Conservation (phyloP, 805 yeast genomes). For the Priceomyces medius region DNA sequence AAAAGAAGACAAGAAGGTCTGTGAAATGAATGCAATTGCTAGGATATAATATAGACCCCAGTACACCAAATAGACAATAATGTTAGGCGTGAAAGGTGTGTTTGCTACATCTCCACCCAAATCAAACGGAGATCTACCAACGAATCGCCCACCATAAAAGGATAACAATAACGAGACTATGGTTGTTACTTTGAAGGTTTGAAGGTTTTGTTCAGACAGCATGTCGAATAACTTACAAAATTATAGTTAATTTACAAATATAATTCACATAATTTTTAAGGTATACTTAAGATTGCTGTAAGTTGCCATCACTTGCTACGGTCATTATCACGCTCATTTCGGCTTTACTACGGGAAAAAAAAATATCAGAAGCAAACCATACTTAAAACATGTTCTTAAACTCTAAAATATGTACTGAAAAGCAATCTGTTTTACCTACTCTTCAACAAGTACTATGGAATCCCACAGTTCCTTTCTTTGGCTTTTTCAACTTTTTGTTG, state of each 20-base stretch:
- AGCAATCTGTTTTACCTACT: too few species aligned
- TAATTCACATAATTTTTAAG: too few species aligned
- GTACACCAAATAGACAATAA: conserved; percentile 48
- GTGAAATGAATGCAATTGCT: conserved; percentile 52
- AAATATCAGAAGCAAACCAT: too few species aligned
- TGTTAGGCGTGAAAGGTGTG: conserved; percentile 71
- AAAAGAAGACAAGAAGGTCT: conserved; percentile 39
- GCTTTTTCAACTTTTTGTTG: conserved; percentile 18
- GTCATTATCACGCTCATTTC: too few species aligned
- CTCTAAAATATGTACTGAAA: too few species aligned
- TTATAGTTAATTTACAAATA: too few species aligned
- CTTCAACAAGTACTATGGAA: conserved; percentile 37
- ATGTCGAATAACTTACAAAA: not conserved
- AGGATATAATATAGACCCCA: conserved; percentile 56
- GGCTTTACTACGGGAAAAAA: too few species aligned
- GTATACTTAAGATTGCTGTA: too few species aligned
- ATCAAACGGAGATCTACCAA: conserved; percentile 52
- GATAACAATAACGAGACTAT: conserved; percentile 56
- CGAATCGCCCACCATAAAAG: conserved; percentile 54
- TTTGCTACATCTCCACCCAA: conserved; percentile 49
- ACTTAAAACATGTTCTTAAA: too few species aligned
- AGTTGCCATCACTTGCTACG: too few species aligned
- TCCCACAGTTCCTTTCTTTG: conserved; percentile 10
- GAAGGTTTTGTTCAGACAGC: conserved; percentile 3
- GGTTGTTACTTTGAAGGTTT: conserved; percentile 44